A percentile compares a stretch with the other conserved stretches of the same genome.
Evolutionary conservation across 139 green algal genomes (phyloP).

Genomic region (Penium margaritaceum): DNA sequence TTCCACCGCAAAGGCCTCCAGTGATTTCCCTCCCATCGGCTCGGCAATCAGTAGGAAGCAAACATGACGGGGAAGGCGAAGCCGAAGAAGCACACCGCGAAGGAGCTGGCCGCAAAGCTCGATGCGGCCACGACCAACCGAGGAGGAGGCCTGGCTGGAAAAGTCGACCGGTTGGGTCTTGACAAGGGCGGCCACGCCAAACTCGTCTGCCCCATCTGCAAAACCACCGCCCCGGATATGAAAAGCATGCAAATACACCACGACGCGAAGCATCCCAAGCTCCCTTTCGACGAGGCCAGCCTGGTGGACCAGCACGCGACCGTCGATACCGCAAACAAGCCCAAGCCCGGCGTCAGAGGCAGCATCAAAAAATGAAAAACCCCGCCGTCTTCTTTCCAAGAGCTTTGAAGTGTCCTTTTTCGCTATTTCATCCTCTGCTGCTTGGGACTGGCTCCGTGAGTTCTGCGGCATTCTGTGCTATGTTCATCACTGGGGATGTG

Average conservation of each 20-base stretch:
- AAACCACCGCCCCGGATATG: constrained; percentile 54
- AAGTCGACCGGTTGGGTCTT: constrained; percentile 50
- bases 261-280: constrained; percentile 70
- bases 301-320: constrained; percentile 39
- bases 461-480: too few relatives aligned
- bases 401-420: too few relatives aligned
- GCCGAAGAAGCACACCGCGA: constrained; percentile 71
- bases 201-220: constrained; percentile 60
- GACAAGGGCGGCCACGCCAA: constrained; percentile 71
- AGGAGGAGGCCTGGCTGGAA: constrained; percentile 63
- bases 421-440: too few relatives aligned
- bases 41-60: too few relatives aligned
- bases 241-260: constrained; percentile 73
- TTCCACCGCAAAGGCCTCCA: too few relatives aligned
- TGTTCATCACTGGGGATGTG: too few relatives aligned
- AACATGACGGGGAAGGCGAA: constrained; percentile 65
- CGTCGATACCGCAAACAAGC: neutral
- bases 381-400: too few relatives aligned
- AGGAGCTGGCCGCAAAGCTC: constrained; percentile 58
- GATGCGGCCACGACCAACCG: constrained; percentile 57
- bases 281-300: constrained; percentile 60
- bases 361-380: constrained; percentile 34
- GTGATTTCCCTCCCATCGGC: too few relatives aligned
- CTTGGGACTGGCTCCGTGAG: too few relatives aligned
- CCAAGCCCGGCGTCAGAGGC: constrained; percentile 21